Evolutionary conservation across 2,329 filamentous ascomycete genomes (phyloP).

Genomic region (Coniochaeta sp.): DNA sequence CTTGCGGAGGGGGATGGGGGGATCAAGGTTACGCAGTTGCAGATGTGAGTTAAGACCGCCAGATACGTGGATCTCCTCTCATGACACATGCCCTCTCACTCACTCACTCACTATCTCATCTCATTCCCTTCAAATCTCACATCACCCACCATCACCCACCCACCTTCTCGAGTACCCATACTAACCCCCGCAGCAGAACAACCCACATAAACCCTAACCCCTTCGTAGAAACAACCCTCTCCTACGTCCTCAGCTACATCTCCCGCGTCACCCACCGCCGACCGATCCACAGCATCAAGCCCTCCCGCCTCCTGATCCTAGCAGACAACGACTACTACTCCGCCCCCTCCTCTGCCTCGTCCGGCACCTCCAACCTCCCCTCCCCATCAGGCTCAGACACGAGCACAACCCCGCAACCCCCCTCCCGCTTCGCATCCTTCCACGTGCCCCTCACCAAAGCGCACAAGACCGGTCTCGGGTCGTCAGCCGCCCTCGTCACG

Average conservation of each 20-base stretch:
- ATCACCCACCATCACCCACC: too few species aligned
- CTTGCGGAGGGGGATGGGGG: constrained; percentile 66
- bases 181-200: constrained; percentile 30
- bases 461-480: constrained; percentile 94
- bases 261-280: constrained; percentile 23
- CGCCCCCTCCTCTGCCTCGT: constrained; percentile 14
- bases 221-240: constrained; percentile 88
- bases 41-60: constrained; percentile 62
- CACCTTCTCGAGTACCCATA: too few species aligned
- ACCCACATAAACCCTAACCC: constrained; percentile 52
- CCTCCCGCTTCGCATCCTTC: constrained; percentile 66
- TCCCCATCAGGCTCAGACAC: neutral
- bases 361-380: constrained; percentile 19
- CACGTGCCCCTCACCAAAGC: constrained; percentile 67
- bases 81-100: too few species aligned
- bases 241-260: constrained; percentile 82
- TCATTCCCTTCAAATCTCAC: neutral
- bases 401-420: constrained; percentile 8
- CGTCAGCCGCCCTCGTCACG: constrained; percentile 89
- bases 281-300: constrained; percentile 46
- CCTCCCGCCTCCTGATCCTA: constrained; percentile 75
- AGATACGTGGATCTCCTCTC: too few species aligned
- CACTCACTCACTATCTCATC: neutral
- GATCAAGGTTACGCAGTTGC: constrained; percentile 71
- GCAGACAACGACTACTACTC: constrained; percentile 98